phyloP scores from a whole-genome alignment of 2,329 filamentous ascomycete genomes.

The Cercospora zeae-maydis region DNA sequence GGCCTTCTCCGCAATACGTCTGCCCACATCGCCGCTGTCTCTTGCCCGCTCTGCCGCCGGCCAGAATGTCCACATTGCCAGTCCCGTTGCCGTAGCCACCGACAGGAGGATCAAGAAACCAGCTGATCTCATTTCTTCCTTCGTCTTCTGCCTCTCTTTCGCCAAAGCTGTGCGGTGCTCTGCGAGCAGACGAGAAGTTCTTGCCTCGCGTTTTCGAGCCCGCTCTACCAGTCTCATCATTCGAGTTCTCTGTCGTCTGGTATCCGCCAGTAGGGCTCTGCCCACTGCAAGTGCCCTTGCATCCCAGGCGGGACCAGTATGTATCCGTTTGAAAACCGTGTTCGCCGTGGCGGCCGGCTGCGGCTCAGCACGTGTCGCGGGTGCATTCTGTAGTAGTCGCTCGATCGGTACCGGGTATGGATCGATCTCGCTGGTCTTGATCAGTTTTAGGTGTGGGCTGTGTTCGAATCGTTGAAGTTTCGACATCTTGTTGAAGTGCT shows the following conservation, averaged over 20 bases:
- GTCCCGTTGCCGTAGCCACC: constrained; percentile 23
- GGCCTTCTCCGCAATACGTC: constrained; percentile 25
- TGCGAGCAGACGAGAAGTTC: not conserved
- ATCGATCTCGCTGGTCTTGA: constrained; percentile 33
- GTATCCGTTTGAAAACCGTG: not conserved
- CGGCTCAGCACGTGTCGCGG: not conserved
- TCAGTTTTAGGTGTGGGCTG: constrained; percentile 32
- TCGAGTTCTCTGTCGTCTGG: constrained; percentile 13
- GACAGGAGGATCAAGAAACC: constrained; percentile 21
- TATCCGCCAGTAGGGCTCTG: constrained; percentile 21
- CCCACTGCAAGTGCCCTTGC: constrained; percentile 23
- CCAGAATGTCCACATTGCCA: constrained; percentile 31
- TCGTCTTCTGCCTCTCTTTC: constrained; percentile 18
- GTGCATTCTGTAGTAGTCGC: not conserved
- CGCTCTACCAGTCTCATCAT: constrained; percentile 17
- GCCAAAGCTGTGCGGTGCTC: constrained; percentile 16
- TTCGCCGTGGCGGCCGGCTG: not conserved
- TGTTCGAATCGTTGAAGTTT: constrained; percentile 31
- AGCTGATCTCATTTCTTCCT: constrained; percentile 24
- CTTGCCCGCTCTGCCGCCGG: constrained; percentile 9
- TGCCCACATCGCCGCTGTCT: constrained; percentile 25
- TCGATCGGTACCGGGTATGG: constrained; percentile 21
- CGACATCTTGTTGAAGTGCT: constrained; percentile 34
- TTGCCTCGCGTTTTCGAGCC: constrained; percentile 13
- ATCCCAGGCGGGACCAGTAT: constrained; percentile 16